These are phyloP conservation scores for Hypsizygus marmoreus DNA, from an alignment of 768 basidiomycete genomes.

Conservation along the genomic window DNA sequence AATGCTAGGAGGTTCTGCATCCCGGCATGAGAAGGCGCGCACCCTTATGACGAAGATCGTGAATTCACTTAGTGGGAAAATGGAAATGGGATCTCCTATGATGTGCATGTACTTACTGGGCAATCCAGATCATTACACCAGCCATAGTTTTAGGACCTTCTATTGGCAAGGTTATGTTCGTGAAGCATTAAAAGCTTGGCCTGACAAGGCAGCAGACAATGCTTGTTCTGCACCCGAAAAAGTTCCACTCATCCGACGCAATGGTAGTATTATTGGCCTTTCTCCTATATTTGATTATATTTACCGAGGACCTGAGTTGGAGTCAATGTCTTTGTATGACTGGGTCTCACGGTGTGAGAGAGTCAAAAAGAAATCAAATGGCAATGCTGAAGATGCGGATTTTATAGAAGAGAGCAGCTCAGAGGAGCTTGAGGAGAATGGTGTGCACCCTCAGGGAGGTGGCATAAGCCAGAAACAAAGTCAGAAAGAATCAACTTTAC, in stretches of 20 bases:
- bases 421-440: conserved; percentile 33
- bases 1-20: conserved; percentile 15
- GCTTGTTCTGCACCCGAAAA: conserved; percentile 14
- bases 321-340: conserved; percentile 25
- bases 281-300: conserved; percentile 36
- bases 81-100: conserved; percentile 40
- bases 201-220: background rate
- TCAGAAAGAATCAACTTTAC: no score
- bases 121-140: conserved; percentile 41
- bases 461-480: no score
- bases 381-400: conserved; percentile 21
- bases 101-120: conserved; percentile 33
- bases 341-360: conserved; percentile 23
- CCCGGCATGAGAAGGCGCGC: conserved; percentile 24
- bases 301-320: conserved; percentile 20
- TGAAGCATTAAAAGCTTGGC: conserved; percentile 21
- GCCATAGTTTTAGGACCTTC: conserved; percentile 32
- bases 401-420: no score
- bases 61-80: conserved; percentile 34
- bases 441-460: conserved; percentile 37
- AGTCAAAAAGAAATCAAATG: conserved; percentile 19
- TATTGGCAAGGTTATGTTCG: conserved; percentile 34
- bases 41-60: conserved; percentile 36
- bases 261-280: conserved; percentile 20
- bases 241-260: conserved; percentile 24